phyloP scores from a whole-genome alignment of 2,329 filamentous ascomycete genomes.

The Trichoderma sp. region DNA sequence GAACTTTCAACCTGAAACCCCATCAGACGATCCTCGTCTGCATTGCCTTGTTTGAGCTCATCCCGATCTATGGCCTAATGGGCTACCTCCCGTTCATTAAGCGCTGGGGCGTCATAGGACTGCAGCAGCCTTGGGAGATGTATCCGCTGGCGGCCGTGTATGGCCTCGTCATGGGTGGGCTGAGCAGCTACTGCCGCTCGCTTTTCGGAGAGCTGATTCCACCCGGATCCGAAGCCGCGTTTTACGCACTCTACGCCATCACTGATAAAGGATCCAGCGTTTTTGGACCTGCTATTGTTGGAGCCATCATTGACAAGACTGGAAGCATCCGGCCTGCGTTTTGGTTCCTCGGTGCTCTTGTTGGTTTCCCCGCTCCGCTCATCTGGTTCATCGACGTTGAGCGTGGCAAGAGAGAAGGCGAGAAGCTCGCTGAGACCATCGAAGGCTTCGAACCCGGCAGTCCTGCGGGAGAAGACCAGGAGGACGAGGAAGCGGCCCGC shows the following conservation, averaged over 20 bases:
- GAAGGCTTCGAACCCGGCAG: constrained; percentile 45
- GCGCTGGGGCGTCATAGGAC: constrained; percentile 70
- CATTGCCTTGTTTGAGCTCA: constrained; percentile 85
- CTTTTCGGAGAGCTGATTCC: constrained; percentile 93
- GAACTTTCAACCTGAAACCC: constrained; percentile 65
- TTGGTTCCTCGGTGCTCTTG: constrained; percentile 83
- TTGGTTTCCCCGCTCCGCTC: constrained; percentile 78
- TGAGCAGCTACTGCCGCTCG: constrained; percentile 87
- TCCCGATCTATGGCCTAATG: constrained; percentile 85
- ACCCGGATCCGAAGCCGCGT: constrained; percentile 89
- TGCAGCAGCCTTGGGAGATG: constrained; percentile 98
- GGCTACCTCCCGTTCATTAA: constrained; percentile 82
- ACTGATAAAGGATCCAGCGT: constrained; percentile 95
- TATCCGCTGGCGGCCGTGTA: constrained; percentile 88
- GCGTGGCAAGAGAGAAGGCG: constrained; percentile 67
- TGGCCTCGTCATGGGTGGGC: constrained; percentile 88
- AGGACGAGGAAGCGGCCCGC: constrained; percentile 27
- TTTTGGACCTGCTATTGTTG: constrained; percentile 92
- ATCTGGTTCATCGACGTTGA: constrained; percentile 85
- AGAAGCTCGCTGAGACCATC: constrained; percentile 59
- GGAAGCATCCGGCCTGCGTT: constrained; percentile 84
- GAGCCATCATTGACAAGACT: constrained; percentile 80
- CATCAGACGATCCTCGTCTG: constrained; percentile 91
- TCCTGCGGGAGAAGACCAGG: constrained; percentile 20
- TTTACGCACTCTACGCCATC: constrained; percentile 95